These are phyloP conservation scores for Botrytis tulipae DNA, from an alignment of 2,329 filamentous ascomycete species.

Conservation along the genomic window DNA sequence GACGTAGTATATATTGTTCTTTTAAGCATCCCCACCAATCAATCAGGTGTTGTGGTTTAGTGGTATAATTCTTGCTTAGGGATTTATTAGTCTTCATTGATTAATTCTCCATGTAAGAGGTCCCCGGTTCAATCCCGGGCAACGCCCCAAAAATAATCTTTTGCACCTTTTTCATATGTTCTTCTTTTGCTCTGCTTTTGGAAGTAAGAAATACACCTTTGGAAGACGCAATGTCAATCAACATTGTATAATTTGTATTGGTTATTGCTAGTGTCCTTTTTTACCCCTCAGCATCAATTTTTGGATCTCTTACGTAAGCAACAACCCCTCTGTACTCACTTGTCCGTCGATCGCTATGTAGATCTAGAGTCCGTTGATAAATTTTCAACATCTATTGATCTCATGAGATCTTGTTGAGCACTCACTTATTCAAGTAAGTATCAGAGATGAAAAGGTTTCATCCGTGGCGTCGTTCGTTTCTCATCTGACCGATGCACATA, in stretches of 20 bases:
- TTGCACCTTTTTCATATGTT: fast-evolving
- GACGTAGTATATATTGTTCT: not conserved
- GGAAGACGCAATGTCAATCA: not conserved
- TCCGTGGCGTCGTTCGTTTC: not conserved
- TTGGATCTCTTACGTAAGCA: not conserved
- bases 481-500: not conserved
- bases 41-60: slow-evolving; percentile 17
- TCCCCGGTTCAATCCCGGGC: slow-evolving; percentile 24
- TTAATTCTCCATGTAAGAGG: slow-evolving; percentile 17
- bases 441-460: not conserved
- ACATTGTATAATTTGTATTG: too few species aligned
- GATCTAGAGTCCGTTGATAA: not conserved
- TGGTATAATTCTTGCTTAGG: slow-evolving; percentile 25
- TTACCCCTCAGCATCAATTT: not conserved
- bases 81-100: not conserved
- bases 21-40: fast-evolving
- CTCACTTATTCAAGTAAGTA: not conserved
- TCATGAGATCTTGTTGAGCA: not conserved
- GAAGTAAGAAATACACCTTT: not conserved
- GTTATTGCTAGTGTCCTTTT: not conserved
- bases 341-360: not conserved
- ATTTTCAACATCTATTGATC: not conserved
- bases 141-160: not conserved
- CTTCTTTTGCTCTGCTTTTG: not conserved
- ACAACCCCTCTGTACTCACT: not conserved